Conservation (phyloP, 176 grass and related monocot species). For the Guadua angustifolia region DNA sequence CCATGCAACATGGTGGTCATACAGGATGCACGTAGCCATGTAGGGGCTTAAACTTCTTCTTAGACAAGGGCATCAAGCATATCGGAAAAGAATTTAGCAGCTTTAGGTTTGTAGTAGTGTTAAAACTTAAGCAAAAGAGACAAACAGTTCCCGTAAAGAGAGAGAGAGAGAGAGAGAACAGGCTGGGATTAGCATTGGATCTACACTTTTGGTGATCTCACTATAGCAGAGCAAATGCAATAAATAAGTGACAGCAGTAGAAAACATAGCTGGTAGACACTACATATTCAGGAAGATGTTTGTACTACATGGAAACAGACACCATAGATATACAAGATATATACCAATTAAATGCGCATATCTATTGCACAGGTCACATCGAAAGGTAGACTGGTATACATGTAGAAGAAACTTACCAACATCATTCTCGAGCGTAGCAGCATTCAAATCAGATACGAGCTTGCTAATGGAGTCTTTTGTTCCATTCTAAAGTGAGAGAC, state of each 20-base stretch:
- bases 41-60: not conserved
- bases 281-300: not conserved
- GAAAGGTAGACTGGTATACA: not conserved
- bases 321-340: not conserved
- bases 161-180: too few relatives aligned
- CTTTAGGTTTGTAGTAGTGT: not conserved
- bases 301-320: not conserved
- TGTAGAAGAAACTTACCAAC: slow-evolving; percentile 69
- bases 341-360: not conserved
- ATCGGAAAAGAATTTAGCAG: not conserved
- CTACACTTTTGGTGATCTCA: not conserved
- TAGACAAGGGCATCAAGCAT: not conserved
- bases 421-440: slow-evolving; percentile 85
- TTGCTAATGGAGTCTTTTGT: slow-evolving; percentile 87
- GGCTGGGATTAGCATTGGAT: not conserved
- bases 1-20: slow-evolving; percentile 15
- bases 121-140: not conserved
- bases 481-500: slow-evolving; percentile 72
- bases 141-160: too few relatives aligned
- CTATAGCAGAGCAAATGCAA: not conserved
- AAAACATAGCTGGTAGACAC: not conserved
- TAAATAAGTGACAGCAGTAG: slow-evolving; percentile 11
- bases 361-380: not conserved
- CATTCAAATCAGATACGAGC: slow-evolving; percentile 93
- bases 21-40: not conserved